These are phyloP conservation scores for Metschnikowia cerradonensis DNA, from an alignment of 805 yeast species.

Conservation along the genomic window DNA sequence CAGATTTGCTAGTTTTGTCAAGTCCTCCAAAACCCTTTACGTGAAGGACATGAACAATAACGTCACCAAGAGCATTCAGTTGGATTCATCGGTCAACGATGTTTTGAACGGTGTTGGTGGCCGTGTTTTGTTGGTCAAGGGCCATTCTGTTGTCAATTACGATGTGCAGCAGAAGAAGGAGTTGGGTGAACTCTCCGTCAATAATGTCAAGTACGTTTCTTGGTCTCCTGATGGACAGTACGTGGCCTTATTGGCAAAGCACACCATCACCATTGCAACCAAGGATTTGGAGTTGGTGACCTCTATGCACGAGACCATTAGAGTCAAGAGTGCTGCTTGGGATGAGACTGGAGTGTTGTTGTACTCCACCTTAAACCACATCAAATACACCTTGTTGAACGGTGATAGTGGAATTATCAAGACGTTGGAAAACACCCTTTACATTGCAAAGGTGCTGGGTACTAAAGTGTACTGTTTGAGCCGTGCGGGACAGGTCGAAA, in stretches of 20 bases:
- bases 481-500: constrained; percentile 81
- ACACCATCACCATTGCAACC: constrained; percentile 83
- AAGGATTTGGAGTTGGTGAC: constrained; percentile 73
- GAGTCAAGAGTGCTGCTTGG: constrained; percentile 97
- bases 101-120: constrained; percentile 82
- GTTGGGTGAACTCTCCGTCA: constrained; percentile 61
- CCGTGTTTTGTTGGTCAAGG: constrained; percentile 68
- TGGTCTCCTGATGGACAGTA: constrained; percentile 89
- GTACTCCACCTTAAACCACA: constrained; percentile 92
- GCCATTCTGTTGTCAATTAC: constrained; percentile 68
- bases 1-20: constrained; percentile 79
- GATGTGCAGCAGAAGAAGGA: constrained; percentile 92
- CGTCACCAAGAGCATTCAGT: constrained; percentile 73
- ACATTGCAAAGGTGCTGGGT: constrained; percentile 69
- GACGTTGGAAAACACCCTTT: constrained; percentile 84
- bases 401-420: constrained; percentile 95
- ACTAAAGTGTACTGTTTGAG: constrained; percentile 73
- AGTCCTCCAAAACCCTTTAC: constrained; percentile 61
- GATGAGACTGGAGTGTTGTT: constrained; percentile 89
- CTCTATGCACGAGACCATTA: constrained; percentile 90
- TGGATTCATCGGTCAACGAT: constrained; percentile 65
- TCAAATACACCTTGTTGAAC: constrained; percentile 86
- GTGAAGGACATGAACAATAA: constrained; percentile 80
- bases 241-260: constrained; percentile 86
- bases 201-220: constrained; percentile 79